Base-by-base conservation (phyloP, 2,329 filamentous ascomycete genomes). In the Scedosporium apiospermum region DNA sequence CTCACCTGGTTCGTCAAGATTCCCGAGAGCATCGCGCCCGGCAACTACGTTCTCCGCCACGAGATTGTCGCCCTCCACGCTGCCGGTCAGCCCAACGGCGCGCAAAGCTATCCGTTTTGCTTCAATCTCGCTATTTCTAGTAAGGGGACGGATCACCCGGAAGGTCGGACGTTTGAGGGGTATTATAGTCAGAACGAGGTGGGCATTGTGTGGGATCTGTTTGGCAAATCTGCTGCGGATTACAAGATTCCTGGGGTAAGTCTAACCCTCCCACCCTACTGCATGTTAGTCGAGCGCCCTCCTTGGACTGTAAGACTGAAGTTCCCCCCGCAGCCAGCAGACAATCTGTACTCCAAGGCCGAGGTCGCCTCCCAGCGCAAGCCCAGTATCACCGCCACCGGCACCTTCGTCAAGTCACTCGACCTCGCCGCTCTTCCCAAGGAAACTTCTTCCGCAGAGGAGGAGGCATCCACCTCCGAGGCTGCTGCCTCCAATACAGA, bases 31-130 rank as follows among this genome's bases (percentile, higher is more conserved):
- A 66, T 77, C 1, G 72, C 69, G 1, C 60, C 74, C 0, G 75
- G 75, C 0, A 72, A 75, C 68, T 82, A 82, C 66, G 77, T 82
- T n/a, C 66, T 82, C 27, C 77, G 80, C 1, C 79, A 82, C 66
- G 80, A 82, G 66, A 78, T 82, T 53, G 77, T 82, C 61, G 80
- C 80, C 2, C 70, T 82, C 18, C 80, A 82, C 60, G 69, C 72
- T 0, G 74, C 74, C 1, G 71, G 73, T 12, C 64, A 70, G 3
- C 72, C 75, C 30, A 77, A 79, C 58, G 79, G 79, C 23, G 80
- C 79, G 0, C 80, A 82, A 70, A 75, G 76, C 64, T 82, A 82
- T 66, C 79, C 80, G 3, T 77, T 80, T 69, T 82, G 80, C 68
- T 71, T 80, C 64, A 81, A 81, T 64, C 68, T 81, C 26, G 72